A percentile compares a stretch with the other conserved stretches of the same genome.
Evolutionary conservation across 306 rosid species (phyloP).

Genomic region (Cucurbita maxima): DNA sequence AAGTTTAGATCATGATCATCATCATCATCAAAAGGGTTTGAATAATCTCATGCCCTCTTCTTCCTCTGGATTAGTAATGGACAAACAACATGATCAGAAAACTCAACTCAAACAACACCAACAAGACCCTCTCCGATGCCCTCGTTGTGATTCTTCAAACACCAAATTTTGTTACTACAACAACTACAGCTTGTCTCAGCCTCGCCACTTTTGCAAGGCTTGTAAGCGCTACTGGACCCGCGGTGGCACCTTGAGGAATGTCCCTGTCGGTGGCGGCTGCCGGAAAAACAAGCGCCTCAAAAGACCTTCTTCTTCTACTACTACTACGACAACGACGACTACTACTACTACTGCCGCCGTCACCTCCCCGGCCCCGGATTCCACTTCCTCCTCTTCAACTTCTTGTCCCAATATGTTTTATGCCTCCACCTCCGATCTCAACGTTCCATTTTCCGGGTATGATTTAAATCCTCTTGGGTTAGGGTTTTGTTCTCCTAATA

Average conservation of each 20-base stretch:
- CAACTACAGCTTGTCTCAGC: constrained; percentile 93
- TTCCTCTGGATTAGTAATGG: constrained; percentile 28
- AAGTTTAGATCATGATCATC: constrained; percentile 33
- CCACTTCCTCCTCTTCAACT: constrained; percentile 21
- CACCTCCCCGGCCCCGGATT: constrained; percentile 21
- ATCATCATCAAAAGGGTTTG: constrained; percentile 25
- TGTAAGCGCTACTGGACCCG: constrained; percentile 96
- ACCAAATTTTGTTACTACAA: constrained; percentile 98
- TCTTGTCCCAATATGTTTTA: constrained; percentile 23
- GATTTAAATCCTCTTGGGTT: constrained; percentile 26
- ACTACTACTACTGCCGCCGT: constrained; percentile 3
- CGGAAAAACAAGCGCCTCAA: constrained; percentile 76
- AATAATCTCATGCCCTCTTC: constrained; percentile 33
- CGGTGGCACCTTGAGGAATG: constrained; percentile 83
- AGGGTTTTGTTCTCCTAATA: constrained; percentile 36
- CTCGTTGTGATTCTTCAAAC: constrained; percentile 89
- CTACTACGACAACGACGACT: constrained; percentile 2
- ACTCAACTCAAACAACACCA: constrained; percentile 33
- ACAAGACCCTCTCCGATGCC: constrained; percentile 52
- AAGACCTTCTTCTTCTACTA: constrained; percentile 11
- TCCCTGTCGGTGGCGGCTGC: constrained; percentile 89
- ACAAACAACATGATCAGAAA: constrained; percentile 23
- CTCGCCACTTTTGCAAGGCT: constrained; percentile 91
- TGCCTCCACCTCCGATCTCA: constrained; percentile 32
- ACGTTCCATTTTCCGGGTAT: constrained; percentile 36